A percentile compares a stretch with the other conserved stretches of the same genome.
These are phyloP conservation scores for Colletotrichum noveboracense DNA, from an alignment of 2,329 filamentous ascomycete genomes.

Conservation along the genomic window DNA sequence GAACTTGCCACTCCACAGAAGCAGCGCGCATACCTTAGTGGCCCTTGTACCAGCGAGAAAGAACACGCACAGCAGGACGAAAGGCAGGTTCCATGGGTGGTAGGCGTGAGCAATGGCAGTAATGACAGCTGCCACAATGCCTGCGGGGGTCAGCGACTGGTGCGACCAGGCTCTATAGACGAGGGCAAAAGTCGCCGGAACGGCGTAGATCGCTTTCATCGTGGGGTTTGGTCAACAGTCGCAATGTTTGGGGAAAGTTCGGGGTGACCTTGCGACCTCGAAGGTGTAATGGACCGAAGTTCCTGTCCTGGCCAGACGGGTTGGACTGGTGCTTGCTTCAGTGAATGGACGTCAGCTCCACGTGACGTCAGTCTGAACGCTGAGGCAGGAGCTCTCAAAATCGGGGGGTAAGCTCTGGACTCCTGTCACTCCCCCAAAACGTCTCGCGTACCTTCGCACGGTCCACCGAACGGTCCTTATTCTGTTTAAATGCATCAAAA, in stretches of 20 bases:
- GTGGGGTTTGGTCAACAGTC: slow-evolving; percentile 8
- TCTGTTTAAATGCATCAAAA: not conserved
- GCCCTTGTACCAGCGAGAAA: slow-evolving; percentile 84
- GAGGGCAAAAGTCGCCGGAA: slow-evolving; percentile 64
- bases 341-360: not conserved
- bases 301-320: not conserved
- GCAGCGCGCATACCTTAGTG: slow-evolving; percentile 69
- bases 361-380: slow-evolving; percentile 15
- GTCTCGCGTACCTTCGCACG: not conserved
- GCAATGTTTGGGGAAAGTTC: not conserved
- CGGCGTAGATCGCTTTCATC: slow-evolving; percentile 65
- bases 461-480: not conserved
- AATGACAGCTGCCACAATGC: slow-evolving; percentile 32
- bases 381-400: not conserved
- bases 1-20: not conserved
- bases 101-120: slow-evolving; percentile 69
- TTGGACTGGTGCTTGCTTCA: not conserved
- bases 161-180: slow-evolving; percentile 72
- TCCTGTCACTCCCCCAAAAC: not conserved
- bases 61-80: slow-evolving; percentile 81
- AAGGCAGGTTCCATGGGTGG: slow-evolving; percentile 96
- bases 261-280: not conserved
- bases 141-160: slow-evolving; percentile 64
- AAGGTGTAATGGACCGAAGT: not conserved
- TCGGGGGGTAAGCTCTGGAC: not conserved